Conservation (phyloP, 2,329 filamentous ascomycete genomes). For the Beauveria australis region DNA sequence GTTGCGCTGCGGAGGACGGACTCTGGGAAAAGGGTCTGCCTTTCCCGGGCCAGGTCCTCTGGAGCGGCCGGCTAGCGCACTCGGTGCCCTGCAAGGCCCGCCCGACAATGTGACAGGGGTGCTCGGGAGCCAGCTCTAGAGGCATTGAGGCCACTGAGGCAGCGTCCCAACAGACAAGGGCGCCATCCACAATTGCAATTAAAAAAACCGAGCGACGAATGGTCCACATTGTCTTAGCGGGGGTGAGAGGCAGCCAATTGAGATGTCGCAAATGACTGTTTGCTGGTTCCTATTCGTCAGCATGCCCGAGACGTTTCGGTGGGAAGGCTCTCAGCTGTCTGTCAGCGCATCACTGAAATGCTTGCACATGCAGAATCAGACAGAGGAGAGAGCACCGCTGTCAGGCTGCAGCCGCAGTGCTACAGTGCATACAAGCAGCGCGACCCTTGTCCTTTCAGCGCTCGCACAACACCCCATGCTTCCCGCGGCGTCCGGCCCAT, state of each 20-base stretch:
- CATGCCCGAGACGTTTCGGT: neutral
- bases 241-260: neutral
- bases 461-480: neutral
- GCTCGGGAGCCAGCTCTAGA: neutral
- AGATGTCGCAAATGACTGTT: neutral
- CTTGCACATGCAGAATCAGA: no score
- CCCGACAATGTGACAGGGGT: neutral
- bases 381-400: neutral
- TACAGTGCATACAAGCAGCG: neutral
- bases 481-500: neutral
- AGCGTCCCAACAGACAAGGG: neutral
- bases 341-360: no score
- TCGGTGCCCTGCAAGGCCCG: neutral
- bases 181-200: constrained; percentile 5
- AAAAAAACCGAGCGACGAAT: neutral
- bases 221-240: constrained; percentile 1
- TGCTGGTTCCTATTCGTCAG: constrained; percentile 4
- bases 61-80: neutral
- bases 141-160: neutral
- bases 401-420: no score
- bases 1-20: neutral
- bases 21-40: constrained; percentile 7
- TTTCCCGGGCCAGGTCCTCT: constrained; percentile 8
- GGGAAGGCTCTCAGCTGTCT: neutral
- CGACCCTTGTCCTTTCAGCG: neutral